These are phyloP conservation scores for Macroventuria anomochaeta DNA, from an alignment of 2,329 filamentous ascomycete genomes.

Conservation along the genomic window DNA sequence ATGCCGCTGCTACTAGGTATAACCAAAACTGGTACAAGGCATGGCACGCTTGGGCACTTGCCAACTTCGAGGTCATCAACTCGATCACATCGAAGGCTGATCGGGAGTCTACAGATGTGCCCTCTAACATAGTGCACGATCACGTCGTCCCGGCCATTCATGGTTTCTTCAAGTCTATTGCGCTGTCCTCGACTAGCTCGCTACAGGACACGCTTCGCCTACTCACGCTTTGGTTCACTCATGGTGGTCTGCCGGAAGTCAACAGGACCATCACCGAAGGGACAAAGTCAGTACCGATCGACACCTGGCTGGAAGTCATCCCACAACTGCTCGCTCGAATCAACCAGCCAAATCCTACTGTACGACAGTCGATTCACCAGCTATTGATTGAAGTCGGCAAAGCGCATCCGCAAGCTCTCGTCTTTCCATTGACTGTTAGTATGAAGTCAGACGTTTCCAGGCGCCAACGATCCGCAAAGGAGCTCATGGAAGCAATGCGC, in stretches of 20 bases:
- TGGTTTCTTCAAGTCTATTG: conserved; percentile 97
- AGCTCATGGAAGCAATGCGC: conserved; percentile 98
- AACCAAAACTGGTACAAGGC: conserved; percentile 98
- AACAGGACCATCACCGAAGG: conserved; percentile 88
- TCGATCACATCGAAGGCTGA: conserved; percentile 73
- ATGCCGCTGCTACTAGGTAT: conserved; percentile 89
- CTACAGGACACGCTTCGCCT: conserved; percentile 93
- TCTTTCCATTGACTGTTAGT: conserved; percentile 95
- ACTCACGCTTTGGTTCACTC: conserved; percentile 94
- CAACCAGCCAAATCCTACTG: conserved; percentile 89
- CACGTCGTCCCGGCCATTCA: conserved; percentile 94
- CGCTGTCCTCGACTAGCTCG: conserved; percentile 87
- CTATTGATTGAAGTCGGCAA: conserved; percentile 91
- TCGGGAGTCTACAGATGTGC: conserved; percentile 63
- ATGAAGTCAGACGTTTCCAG: conserved; percentile 93
- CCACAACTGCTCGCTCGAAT: conserved; percentile 97
- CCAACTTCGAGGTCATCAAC: conserved; percentile 98
- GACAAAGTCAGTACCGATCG: conserved; percentile 88
- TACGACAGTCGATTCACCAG: conserved; percentile 90
- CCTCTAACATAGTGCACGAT: conserved; percentile 74
- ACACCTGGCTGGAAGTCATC: conserved; percentile 98
- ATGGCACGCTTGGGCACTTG: conserved; percentile 98
- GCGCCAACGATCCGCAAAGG: conserved; percentile 83
- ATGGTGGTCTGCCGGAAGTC: conserved; percentile 87
- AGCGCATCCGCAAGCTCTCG: conserved; percentile 91